phyloP scores from a whole-genome alignment of 2,329 filamentous ascomycete genomes.

The Fusarium aywerte region DNA sequence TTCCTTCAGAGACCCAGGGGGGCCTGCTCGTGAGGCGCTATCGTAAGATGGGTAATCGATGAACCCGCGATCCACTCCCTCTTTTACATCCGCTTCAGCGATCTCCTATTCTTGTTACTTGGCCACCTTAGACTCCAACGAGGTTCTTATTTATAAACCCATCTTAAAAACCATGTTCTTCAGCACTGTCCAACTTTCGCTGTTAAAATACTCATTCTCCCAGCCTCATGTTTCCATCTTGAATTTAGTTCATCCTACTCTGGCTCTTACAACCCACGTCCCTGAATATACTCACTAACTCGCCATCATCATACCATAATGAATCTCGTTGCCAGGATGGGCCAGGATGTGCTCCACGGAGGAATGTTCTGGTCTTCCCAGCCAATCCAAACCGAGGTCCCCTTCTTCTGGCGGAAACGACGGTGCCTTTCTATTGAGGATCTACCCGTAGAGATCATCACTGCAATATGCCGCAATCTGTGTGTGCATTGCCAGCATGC shows the following conservation, averaged over 20 bases:
- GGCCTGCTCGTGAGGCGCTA: slow-evolving; percentile 24
- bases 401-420: slow-evolving; percentile 24
- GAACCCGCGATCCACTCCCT: slow-evolving; percentile 31
- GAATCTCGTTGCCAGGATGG: slow-evolving; percentile 40
- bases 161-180: neutral
- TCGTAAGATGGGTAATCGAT: slow-evolving; percentile 38
- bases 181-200: slow-evolving; percentile 1
- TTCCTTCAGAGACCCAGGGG: slow-evolving; percentile 16
- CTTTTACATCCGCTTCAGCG: slow-evolving; percentile 4
- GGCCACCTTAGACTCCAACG: neutral
- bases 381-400: slow-evolving; percentile 15
- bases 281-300: slow-evolving; percentile 11
- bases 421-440: slow-evolving; percentile 34
- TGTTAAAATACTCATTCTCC: slow-evolving; percentile 1
- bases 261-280: slow-evolving; percentile 7
- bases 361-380: slow-evolving; percentile 25
- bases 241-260: neutral
- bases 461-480: slow-evolving; percentile 43
- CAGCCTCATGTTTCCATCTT: neutral
- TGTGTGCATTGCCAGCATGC: slow-evolving; percentile 43
- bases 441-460: slow-evolving; percentile 44
- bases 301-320: slow-evolving; percentile 28
- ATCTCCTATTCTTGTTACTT: slow-evolving; percentile 20
- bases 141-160: neutral
- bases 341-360: slow-evolving; percentile 41